Base-by-base conservation (phyloP, 805 yeast genomes). In the Diddensiella transvaalensis region DNA sequence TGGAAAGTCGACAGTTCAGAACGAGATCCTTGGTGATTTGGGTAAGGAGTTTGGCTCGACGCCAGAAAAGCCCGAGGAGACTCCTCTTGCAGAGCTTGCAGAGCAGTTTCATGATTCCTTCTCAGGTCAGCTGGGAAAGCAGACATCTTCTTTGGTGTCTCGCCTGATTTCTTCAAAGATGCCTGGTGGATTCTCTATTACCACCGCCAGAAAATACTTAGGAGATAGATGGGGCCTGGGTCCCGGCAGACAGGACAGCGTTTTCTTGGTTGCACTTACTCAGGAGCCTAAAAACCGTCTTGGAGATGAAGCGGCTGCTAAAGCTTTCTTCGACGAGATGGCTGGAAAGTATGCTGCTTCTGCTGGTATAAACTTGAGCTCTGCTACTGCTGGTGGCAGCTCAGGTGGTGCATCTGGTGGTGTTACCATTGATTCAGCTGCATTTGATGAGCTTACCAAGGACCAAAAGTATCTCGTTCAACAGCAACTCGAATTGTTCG, bases 131-230 rank as follows among this genome's bases (percentile, higher is more conserved):
- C 79, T 93, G 58, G 99, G 99, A 68, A 93, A 93, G 70, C 96
- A 90, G 63, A 85, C 98, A 1, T 72, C 89, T 33, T 85, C 96
- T 23, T 78, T 93, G 62, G 76, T 91, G 55, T 87, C 96, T 54
- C 84, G 97, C 72, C 77, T 93, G 64, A 85, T 90, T 75, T 83
- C 98, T 8, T 85, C 97, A 23, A 93, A 93, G 75, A 93, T 93
- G 98, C 98, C 99, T 47, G 99, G 99, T 78, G 99, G 99, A 18
- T 93, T 91, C 72, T 85, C 95, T 42, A 83, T 91, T 60, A 84
- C 96, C 53, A 75, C 79, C 56, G 95, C 96, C 45, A 85, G 97
- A 76, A 88, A 90, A 69, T 87, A 93, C 72, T 79, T 93, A 67
- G 90, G 86, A 73, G 66, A 90, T 40, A 82, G 91, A 69, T 93